Percentiles rank a stretch among this genome's conserved stretches.
phyloP scores from a whole-genome alignment of 768 basidiomycete genomes.

The Daedaleopsis sinensis region DNA sequence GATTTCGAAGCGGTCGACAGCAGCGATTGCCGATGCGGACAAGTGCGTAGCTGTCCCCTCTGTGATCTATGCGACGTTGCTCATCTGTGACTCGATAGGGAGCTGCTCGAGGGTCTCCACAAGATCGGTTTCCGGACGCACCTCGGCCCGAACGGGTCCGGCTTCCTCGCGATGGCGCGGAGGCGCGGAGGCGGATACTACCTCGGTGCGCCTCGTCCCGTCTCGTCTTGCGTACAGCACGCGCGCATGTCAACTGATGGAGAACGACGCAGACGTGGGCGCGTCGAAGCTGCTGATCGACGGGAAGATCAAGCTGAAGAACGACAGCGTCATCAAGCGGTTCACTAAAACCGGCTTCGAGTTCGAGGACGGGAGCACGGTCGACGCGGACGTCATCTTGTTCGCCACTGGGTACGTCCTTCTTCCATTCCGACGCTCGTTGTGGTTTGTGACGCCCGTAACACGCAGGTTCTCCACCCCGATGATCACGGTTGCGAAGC shows the following conservation, averaged over 20 bases:
- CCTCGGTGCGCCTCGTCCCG: slow-evolving; percentile 45
- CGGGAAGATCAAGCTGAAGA: slow-evolving; percentile 73
- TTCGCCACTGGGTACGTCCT: slow-evolving; percentile 50
- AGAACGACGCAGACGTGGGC: slow-evolving; percentile 48
- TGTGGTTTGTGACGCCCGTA: background rate
- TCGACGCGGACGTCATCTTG: slow-evolving; percentile 52
- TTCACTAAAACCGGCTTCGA: slow-evolving; percentile 43
- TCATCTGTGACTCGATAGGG: slow-evolving; percentile 28
- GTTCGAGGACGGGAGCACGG: slow-evolving; percentile 44
- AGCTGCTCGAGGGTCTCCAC: slow-evolving; percentile 55
- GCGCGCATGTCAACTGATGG: background rate
- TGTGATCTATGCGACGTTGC: background rate
- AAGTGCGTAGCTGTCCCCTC: slow-evolving; percentile 18
- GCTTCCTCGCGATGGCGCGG: slow-evolving; percentile 52
- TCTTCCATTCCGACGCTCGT: background rate
- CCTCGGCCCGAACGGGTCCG: slow-evolving; percentile 52
- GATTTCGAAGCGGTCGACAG: slow-evolving; percentile 33
- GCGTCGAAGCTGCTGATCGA: slow-evolving; percentile 64
- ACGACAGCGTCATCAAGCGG: slow-evolving; percentile 40
- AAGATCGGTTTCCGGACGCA: slow-evolving; percentile 60
- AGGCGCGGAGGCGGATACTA: slow-evolving; percentile 66
- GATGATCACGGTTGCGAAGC: slow-evolving; percentile 38
- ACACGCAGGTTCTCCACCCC: slow-evolving; percentile 47
- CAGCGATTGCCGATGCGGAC: slow-evolving; percentile 36
- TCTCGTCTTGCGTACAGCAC: background rate